A percentile compares a stretch with the other conserved stretches of the same genome.
Evolutionary conservation across 352 stramenopile species (phyloP).

Genomic region (Globisporangium cederbergense): DNA sequence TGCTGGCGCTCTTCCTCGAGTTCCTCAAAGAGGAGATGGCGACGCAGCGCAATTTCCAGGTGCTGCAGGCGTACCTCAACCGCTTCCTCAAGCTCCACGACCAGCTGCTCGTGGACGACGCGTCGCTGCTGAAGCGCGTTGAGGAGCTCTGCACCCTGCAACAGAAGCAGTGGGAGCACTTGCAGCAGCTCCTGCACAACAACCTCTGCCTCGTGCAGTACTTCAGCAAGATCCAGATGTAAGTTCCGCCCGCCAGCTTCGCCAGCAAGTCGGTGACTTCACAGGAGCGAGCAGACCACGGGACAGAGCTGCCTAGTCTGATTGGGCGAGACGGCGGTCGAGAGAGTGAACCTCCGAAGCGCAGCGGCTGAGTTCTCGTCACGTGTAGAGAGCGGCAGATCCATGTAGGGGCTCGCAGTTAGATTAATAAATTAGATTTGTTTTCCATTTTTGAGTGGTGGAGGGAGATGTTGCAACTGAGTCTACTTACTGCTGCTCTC

Average conservation of each 20-base stretch:
- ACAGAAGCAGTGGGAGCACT: constrained; percentile 73
- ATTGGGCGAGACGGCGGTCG: neutral
- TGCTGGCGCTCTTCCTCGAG: constrained; percentile 59
- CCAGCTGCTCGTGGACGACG: constrained; percentile 58
- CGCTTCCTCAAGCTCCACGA: constrained; percentile 85
- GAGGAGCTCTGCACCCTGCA: constrained; percentile 55
- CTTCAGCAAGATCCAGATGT: constrained; percentile 88
- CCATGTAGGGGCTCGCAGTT: neutral
- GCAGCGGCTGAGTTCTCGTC: neutral
- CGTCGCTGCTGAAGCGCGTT: constrained; percentile 48
- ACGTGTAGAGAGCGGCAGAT: neutral
- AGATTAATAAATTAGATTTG: constrained; percentile 15
- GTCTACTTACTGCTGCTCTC: no score
- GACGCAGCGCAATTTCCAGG: constrained; percentile 67
- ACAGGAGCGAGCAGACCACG: no score
- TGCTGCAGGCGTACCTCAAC: constrained; percentile 84
- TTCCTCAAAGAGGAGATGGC: constrained; percentile 65
- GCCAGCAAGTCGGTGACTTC: neutral
- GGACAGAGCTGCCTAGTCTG: neutral
- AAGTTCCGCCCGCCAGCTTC: constrained; percentile 13
- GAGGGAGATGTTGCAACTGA: no score
- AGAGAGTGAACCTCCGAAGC: no score
- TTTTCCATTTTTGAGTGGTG: neutral
- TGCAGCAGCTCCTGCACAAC: constrained; percentile 81
- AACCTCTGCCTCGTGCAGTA: constrained; percentile 87